phyloP scores from a whole-genome alignment of 2,329 filamentous ascomycete genomes.

The Penicillium verrucosum region DNA sequence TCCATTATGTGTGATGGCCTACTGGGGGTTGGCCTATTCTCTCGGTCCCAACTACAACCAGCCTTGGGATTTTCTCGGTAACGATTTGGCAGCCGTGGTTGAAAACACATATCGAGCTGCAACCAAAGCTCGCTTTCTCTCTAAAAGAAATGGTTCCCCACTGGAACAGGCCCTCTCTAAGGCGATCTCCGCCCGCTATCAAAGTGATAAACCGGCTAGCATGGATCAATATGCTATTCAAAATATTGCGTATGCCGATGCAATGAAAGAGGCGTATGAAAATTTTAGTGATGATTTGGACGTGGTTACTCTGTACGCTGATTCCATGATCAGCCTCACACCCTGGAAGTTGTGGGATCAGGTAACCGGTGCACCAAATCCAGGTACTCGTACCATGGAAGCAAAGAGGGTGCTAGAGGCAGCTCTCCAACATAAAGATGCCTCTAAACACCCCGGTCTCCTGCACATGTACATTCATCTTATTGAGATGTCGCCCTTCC shows the following conservation, averaged over 20 bases:
- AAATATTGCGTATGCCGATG: conserved; percentile 60
- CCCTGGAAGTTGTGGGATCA: conserved; percentile 66
- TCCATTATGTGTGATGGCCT: conserved; percentile 37
- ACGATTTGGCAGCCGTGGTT: conserved; percentile 54
- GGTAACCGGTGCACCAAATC: conserved; percentile 54
- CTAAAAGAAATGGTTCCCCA: conserved; percentile 39
- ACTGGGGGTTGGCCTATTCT: conserved; percentile 56
- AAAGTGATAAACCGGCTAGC: conserved; percentile 46
- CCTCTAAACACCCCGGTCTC: conserved; percentile 62
- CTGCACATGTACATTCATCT: conserved; percentile 75
- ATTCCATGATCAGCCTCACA: conserved; percentile 63
- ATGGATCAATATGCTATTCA: conserved; percentile 50
- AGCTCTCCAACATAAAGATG: conserved; percentile 52
- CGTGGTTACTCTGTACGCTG: conserved; percentile 61
- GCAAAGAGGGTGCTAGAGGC: conserved; percentile 58
- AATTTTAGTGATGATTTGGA: conserved; percentile 58
- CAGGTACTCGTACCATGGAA: conserved; percentile 56
- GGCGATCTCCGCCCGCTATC: conserved; percentile 62
- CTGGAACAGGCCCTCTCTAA: conserved; percentile 62
- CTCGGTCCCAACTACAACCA: conserved; percentile 78
- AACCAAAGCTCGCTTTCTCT: conserved; percentile 42
- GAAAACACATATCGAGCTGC: conserved; percentile 48
- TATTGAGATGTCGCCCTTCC: conserved; percentile 70
- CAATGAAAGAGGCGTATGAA: conserved; percentile 57
- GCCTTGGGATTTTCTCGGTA: conserved; percentile 69